Conservation (phyloP, 1,139 yeast species). For the Geotrichum cucujoidarum region DNA sequence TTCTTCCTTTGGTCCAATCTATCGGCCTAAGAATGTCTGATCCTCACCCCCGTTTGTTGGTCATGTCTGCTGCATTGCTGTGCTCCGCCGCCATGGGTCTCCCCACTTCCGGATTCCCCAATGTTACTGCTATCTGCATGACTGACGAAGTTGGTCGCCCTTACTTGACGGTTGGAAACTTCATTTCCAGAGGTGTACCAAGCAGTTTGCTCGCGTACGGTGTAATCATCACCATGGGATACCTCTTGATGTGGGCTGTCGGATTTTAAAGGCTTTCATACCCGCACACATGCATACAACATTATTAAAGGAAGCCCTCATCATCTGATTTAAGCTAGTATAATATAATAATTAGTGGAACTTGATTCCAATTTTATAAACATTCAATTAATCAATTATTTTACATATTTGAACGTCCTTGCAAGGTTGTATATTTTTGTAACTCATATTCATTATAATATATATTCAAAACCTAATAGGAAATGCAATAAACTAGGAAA, state of each 20-base stretch:
- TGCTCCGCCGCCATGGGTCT: conserved; percentile 94
- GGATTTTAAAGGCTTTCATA: conserved; percentile 35
- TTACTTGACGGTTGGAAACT: conserved; percentile 74
- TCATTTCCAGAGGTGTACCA: conserved; percentile 85
- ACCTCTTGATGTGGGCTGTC: conserved; percentile 57
- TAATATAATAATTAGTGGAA: background rate
- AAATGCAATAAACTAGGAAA: background rate
- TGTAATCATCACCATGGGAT: conserved; percentile 74
- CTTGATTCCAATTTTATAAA: too few relatives aligned
- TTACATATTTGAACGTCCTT: too few relatives aligned
- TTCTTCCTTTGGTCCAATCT: conserved; percentile 81
- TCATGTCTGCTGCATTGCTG: conserved; percentile 77
- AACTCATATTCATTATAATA: too few relatives aligned
- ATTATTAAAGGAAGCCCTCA: too few relatives aligned
- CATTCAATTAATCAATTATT: too few relatives aligned
- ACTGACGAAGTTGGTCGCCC: conserved; percentile 85
- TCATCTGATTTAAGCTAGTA: too few relatives aligned
- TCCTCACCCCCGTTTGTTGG: conserved; percentile 67
- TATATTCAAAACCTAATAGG: background rate
- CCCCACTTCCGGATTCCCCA: conserved; percentile 96
- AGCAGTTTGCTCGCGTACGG: conserved; percentile 68
- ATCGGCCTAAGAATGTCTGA: conserved; percentile 68
- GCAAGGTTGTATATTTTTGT: too few relatives aligned
- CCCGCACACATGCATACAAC: background rate
- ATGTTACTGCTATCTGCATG: conserved; percentile 90